Evolutionary conservation across 805 yeast genomes (phyloP), one percentile per base, ranked within the genome.

Genomic region (Komagataella kurtzmanii): DNA sequence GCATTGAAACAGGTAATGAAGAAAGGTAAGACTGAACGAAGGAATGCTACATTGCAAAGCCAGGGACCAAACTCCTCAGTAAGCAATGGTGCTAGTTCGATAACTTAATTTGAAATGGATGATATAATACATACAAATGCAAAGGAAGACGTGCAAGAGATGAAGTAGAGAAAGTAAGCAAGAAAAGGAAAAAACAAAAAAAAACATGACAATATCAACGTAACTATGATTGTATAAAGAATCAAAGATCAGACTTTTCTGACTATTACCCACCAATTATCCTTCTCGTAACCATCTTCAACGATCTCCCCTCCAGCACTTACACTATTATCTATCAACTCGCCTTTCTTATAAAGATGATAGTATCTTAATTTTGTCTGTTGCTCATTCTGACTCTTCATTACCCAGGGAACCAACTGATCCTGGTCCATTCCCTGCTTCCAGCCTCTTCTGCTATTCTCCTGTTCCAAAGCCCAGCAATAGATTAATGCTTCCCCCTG

Each of bases 381-480:
- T 6, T 59, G 62, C 50, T 51, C 45, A 45, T 17, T 51, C 54
- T 50, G 54, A 54, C 44, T 52, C 55, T 68, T 66, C 30, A 83
- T 68, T 1, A 90, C 96, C 99, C 99, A 93, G 0, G 99, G 99
- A 17, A 93, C 96, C 59, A 93, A 67, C 1, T 91, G 86, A 62
- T 93, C 99, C 63, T 88, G 98, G 51, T 85, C 89, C 79, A 85
- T 89, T 8, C 95, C 95, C 57, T 81, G 90, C 56, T 85, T 82
- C 68, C 88, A 93, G 0, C 98, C 98, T 59, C 98, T 74, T 57
- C 97, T 74, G 0, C 96, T 85, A 21, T 73, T 75, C 53, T 83
- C 85, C 65, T 93, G 99, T 57, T 93, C 99, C 50, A 93, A 66
- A 0, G 99, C 99, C 99, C 99, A 93, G 50, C 95, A 95, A 64